phyloP scores from a whole-genome alignment of 768 basidiomycete genomes.

The Ephemerocybe angulata region DNA sequence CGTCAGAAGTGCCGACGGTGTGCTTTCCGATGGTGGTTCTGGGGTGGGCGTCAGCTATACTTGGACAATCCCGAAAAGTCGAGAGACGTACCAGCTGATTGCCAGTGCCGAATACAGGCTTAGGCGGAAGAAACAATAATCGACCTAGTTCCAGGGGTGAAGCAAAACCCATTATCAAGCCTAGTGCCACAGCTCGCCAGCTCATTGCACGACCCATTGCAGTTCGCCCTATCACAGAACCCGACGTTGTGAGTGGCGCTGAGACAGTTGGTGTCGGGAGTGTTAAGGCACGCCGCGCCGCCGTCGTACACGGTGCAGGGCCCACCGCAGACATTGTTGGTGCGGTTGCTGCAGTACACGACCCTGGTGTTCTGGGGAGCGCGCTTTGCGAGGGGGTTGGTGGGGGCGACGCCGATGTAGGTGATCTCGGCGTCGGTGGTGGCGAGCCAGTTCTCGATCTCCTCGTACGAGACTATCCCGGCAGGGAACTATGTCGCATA shows the following conservation, averaged over 20 bases:
- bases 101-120: no score
- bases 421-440: slow-evolving; percentile 13
- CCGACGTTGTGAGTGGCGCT: slow-evolving; percentile 25
- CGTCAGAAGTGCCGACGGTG: no score
- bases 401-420: slow-evolving; percentile 9
- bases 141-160: slow-evolving; percentile 26
- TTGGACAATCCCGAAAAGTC: no score
- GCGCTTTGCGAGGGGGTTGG: slow-evolving; percentile 24
- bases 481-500: no score
- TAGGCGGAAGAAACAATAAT: slow-evolving; percentile 13
- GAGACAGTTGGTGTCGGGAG: slow-evolving; percentile 28
- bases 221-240: slow-evolving; percentile 24
- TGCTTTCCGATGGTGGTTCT: no score
- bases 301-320: slow-evolving; percentile 31
- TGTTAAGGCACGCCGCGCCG: slow-evolving; percentile 20
- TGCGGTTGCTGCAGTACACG: slow-evolving; percentile 24
- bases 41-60: no score
- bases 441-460: slow-evolving; percentile 12
- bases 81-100: no score
- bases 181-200: slow-evolving; percentile 20
- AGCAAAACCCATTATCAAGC: slow-evolving; percentile 26
- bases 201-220: slow-evolving; percentile 21
- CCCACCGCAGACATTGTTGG: slow-evolving; percentile 24
- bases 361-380: slow-evolving; percentile 20
- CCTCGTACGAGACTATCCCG: neutral